These are phyloP conservation scores for Xylaria nigripes DNA, from an alignment of 495 filamentous ascomycete genomes.

Conservation along the genomic window DNA sequence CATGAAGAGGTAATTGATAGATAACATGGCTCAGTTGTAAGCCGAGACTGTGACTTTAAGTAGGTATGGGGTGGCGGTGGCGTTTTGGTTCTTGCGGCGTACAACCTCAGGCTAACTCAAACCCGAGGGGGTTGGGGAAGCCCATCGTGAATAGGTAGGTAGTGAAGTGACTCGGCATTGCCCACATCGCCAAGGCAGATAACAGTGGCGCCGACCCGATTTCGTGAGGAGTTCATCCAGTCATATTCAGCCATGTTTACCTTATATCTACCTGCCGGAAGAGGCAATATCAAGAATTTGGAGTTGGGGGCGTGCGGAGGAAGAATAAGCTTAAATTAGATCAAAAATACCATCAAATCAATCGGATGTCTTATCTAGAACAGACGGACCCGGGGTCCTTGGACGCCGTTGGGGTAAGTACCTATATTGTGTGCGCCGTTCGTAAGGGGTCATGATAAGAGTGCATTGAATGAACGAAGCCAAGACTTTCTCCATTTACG, in stretches of 20 bases:
- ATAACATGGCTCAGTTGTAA: background rate
- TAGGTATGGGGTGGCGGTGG: background rate
- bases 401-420: background rate
- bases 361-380: background rate
- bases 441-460: background rate
- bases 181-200: constrained; percentile 6
- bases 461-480: background rate
- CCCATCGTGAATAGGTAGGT: background rate
- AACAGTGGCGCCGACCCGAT: background rate
- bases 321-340: background rate
- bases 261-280: constrained; percentile 9
- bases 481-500: background rate
- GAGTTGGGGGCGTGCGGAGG: constrained; percentile 6
- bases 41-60: background rate
- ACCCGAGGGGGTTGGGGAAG: background rate
- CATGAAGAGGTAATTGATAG: background rate
- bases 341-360: background rate
- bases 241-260: constrained; percentile 1
- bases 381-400: background rate
- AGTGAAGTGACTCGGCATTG: background rate
- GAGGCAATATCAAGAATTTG: background rate
- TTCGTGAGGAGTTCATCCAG: background rate
- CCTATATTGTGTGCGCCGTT: background rate
- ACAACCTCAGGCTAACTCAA: background rate
- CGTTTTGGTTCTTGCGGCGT: background rate